A percentile compares a stretch with the other conserved stretches of the same genome.
Conservation (phyloP, 2,329 filamentous ascomycete species). For the Xylaria sp. region DNA sequence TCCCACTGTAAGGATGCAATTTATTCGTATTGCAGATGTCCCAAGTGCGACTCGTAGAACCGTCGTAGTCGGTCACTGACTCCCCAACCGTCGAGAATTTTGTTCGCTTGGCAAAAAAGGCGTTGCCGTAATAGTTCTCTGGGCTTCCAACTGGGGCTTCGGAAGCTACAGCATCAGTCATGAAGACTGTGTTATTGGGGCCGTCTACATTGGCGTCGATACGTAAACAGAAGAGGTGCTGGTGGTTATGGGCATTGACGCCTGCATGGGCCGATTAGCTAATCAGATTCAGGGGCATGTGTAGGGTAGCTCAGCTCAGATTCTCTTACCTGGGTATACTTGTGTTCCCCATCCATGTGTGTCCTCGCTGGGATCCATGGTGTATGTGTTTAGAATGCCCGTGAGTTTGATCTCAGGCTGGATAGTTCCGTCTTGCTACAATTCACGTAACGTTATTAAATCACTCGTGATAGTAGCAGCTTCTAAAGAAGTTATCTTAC, state of each 20-base stretch:
- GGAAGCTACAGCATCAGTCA: constrained; percentile 78
- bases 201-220: constrained; percentile 90
- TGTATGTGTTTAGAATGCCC: constrained; percentile 91
- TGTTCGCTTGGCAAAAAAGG: constrained; percentile 86
- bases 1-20: constrained; percentile 86
- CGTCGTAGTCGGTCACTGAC: constrained; percentile 82
- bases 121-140: constrained; percentile 90
- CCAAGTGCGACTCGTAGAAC: constrained; percentile 83
- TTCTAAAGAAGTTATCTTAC: constrained; percentile 40
- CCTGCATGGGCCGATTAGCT: constrained; percentile 52
- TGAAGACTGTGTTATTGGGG: constrained; percentile 83
- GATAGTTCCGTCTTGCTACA: constrained; percentile 82
- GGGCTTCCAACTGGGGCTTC: constrained; percentile 79
- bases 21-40: constrained; percentile 88
- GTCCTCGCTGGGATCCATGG: constrained; percentile 82
- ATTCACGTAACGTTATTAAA: constrained; percentile 35
- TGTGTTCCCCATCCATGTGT: constrained; percentile 89
- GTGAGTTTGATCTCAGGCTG: constrained; percentile 93
- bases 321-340: constrained; percentile 73
- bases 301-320: background rate
- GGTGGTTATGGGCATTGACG: constrained; percentile 95
- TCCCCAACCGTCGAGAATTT: constrained; percentile 77
- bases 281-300: constrained; percentile 15
- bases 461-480: background rate
- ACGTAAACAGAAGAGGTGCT: constrained; percentile 92